These are phyloP conservation scores for Ogataea neopini DNA, from an alignment of 805 yeast species.

Conservation along the genomic window DNA sequence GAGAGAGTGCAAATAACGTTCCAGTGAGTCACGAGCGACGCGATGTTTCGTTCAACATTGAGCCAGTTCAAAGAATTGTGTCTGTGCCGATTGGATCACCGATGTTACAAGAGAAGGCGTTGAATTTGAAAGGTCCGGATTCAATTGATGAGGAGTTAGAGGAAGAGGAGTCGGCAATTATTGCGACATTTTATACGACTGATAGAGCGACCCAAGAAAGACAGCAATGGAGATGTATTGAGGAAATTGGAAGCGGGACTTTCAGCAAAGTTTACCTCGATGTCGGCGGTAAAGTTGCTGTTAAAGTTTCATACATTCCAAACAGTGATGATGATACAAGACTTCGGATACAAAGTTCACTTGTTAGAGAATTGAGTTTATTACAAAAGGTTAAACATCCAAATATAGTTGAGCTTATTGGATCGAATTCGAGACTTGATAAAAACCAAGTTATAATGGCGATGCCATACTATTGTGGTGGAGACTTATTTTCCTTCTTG, in stretches of 20 bases:
- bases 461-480: slow-evolving; percentile 79
- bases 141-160: slow-evolving; percentile 12
- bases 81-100: slow-evolving; percentile 30
- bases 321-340: slow-evolving; percentile 38
- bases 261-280: slow-evolving; percentile 66
- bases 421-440: slow-evolving; percentile 41
- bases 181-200: slow-evolving; percentile 15
- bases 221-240: slow-evolving; percentile 38
- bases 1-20: slow-evolving; percentile 5
- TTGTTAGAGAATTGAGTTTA: slow-evolving; percentile 73
- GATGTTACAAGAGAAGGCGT: slow-evolving; percentile 16
- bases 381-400: slow-evolving; percentile 63
- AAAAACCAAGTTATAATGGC: slow-evolving; percentile 46
- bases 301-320: slow-evolving; percentile 60
- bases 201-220: slow-evolving; percentile 13
- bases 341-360: slow-evolving; percentile 58
- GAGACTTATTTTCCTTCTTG: slow-evolving; percentile 75
- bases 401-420: slow-evolving; percentile 62
- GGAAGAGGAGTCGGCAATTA: slow-evolving; percentile 3
- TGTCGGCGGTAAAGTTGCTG: slow-evolving; percentile 50
- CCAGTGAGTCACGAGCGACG: slow-evolving; percentile 8
- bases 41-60: slow-evolving; percentile 23
- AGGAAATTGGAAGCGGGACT: slow-evolving; percentile 63
- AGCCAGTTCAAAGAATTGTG: slow-evolving; percentile 32
- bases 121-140: slow-evolving; percentile 13